phyloP scores from a whole-genome alignment of 345 rosid species.

The Syzygium jambos region DNA sequence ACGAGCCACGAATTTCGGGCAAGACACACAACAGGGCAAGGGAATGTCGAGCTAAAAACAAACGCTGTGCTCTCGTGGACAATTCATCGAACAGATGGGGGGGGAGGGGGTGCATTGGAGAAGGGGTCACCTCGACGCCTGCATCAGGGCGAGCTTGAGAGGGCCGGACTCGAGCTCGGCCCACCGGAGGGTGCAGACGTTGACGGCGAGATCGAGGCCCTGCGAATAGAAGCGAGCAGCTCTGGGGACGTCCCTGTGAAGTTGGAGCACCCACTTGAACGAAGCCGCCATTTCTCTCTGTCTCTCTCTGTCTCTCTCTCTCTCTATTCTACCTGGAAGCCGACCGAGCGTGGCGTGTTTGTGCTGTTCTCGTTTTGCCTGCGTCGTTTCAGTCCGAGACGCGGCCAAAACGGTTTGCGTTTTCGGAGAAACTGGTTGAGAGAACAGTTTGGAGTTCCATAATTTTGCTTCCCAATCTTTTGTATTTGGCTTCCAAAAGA shows the following conservation, averaged over 20 bases:
- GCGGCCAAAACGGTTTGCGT: background rate
- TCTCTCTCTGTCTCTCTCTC: background rate
- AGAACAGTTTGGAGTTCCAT: background rate
- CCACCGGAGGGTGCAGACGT: conserved; percentile 82
- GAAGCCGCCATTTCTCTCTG: conserved; percentile 44
- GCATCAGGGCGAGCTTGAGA: conserved; percentile 78
- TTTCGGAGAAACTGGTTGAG: background rate
- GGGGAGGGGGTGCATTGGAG: background rate
- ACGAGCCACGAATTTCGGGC: background rate
- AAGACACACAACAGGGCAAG: background rate
- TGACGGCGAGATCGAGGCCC: conserved; percentile 74
- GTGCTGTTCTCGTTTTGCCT: background rate
- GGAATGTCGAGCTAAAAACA: background rate
- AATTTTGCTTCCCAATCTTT: background rate
- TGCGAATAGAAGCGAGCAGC: conserved; percentile 84
- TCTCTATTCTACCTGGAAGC: background rate
- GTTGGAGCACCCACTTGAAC: conserved; percentile 86
- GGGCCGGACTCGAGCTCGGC: conserved; percentile 88
- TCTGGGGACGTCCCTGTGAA: conserved; percentile 85
- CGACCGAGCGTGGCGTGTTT: background rate
- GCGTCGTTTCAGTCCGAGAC: background rate
- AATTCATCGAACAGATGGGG: conserved; percentile 38
- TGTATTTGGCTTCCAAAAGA: background rate
- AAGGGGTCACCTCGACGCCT: conserved; percentile 43
- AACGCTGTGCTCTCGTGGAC: conserved; percentile 1